Evolutionary conservation across 176 grass and related monocot species (phyloP), one percentile per base, ranked within the genome.

Genomic region (Dendrocalamus sinicus): DNA sequence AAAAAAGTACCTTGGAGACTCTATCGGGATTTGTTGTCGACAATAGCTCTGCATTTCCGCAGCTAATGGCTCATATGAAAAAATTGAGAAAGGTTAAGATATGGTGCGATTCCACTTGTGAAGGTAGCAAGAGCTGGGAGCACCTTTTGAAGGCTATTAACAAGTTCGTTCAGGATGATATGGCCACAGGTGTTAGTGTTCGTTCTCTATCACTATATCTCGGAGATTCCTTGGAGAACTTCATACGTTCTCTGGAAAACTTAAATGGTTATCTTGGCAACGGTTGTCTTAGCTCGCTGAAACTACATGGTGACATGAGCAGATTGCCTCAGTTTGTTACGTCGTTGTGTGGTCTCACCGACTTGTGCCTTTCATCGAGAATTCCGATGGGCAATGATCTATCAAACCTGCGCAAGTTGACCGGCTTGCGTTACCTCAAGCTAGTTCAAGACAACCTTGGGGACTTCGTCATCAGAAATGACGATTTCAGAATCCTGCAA

Each of bases 51-150:
- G 53, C 52, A 13, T 59, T 76, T 76, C 74, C 16, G 0, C 7
- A 7, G 6, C 3, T 76, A 14, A 76, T 76, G 53, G 1, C 7
- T 76, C 9, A 6, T 41, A 76, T 76, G 74, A 76, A 23, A 14
- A n/a, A 7, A 2, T 14, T 76, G 74, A 76, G 10, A 13, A 76
- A 76, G 53, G 35, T 76, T 14, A 76, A 59, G 43, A 65, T 79
- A 48, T 79, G 76, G 59, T 79, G 14, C 5, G 19, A 78, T 5
- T 44, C 11, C 1, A 16, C 19, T 79, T 24, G 2, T 4, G 16
- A 45, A 35, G 14, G 65, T 61, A 41, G 10, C 23, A 2, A 60
- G 39, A 26, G 12, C 45, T 48, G 8, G 47, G 9, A 4, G 2
- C 2, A 35, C 35, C 35, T 73, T 16, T 50, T 1, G 0, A 4